Evolutionary conservation across 768 basidiomycete species (phyloP), one percentile per base, ranked within the genome.

Genomic region (Pisolithus tinctorius): DNA sequence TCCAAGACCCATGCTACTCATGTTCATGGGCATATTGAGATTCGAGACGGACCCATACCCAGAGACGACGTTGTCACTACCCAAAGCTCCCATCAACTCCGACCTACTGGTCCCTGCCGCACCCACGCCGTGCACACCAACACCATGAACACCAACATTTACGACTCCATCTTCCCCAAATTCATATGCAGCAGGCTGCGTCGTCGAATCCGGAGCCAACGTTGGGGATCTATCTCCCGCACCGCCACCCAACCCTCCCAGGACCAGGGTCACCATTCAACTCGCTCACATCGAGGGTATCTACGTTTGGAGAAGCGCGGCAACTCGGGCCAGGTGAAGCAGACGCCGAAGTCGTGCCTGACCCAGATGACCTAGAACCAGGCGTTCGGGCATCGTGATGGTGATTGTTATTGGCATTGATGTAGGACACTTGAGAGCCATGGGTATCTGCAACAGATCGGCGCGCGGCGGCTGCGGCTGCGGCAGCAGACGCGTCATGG

Each of bases 251-350:
- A 34, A 14, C 34, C 11, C 34, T 34, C 34, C 34, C 34, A 34
- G 34, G 13, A n/a, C 34, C 34, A 34, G 34, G 1, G 34, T 13
- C 13, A 34, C 34, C 13, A 14, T 4, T 14, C 34, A 34, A 34
- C 34, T 34, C 11, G 34, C 34, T 34, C 13, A 34, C 34, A 34
- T 34, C 11, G 34, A 34, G 34, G 34, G 11, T 34, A 34, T 83
- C 84, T 1, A 58, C 58, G 61, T 72, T 73, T 43, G 87, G 88
- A 3, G 87, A 88, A 13, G 86, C 72, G 14, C 86, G 84, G 10
- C 84, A 81, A 63, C 83, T 86, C 26, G 86, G 80, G 14, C 82
- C 85, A 0, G 86, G 87, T 60, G 82, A 86, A 4, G 81, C 84
- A 5, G 88, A 88, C 1, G 84, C 7, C 3, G 27, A 29, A 29